Conservation (phyloP, 1,284 basidiomycete genomes). For the Exsudoporus floridanus region DNA sequence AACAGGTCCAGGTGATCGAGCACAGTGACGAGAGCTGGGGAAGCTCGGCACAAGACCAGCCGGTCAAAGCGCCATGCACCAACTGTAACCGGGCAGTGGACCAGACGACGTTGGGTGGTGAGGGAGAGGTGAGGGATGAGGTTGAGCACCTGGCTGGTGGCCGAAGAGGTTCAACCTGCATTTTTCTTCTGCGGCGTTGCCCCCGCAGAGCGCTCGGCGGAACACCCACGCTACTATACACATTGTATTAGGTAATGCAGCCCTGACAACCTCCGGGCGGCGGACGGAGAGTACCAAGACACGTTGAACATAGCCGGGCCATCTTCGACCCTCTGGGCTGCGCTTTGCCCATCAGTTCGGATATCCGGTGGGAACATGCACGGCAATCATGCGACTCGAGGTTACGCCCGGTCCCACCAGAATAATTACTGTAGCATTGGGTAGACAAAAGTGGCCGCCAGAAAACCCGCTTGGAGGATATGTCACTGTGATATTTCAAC, state of each 20-base stretch:
- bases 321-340: not conserved
- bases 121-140: not conserved
- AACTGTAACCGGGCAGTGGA: not conserved
- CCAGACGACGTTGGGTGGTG: not conserved
- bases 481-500: constrained; percentile 2
- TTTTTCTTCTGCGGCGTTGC: not conserved
- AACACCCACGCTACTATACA: not conserved
- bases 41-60: not conserved
- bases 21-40: not conserved
- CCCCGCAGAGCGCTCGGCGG: not conserved
- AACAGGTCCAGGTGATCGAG: not conserved
- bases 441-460: not conserved
- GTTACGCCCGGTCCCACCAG: constrained; percentile 2
- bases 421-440: not conserved
- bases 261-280: not conserved
- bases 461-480: constrained; percentile 1
- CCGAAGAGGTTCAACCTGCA: not conserved
- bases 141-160: not conserved
- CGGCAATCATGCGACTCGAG: not conserved
- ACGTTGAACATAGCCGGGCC: not conserved
- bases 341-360: not conserved
- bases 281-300: not conserved
- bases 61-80: constrained; percentile 8
- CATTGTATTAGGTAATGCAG: constrained; percentile 6
- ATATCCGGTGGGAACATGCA: constrained; percentile 11